Conservation (phyloP, 257 asterid species). For the Rauvolfia tetraphylla region DNA sequence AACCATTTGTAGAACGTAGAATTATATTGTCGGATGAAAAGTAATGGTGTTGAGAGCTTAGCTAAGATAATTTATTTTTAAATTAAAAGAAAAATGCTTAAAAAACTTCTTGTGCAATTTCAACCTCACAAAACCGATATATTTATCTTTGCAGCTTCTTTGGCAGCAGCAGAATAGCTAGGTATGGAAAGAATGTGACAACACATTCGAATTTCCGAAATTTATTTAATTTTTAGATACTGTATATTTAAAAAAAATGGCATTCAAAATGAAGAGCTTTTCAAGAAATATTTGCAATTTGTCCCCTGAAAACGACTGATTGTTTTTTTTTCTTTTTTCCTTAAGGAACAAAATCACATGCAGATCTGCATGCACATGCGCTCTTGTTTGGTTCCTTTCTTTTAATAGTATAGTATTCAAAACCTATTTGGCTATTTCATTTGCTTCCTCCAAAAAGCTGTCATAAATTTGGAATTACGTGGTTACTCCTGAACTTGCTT, state of each 20-base stretch:
- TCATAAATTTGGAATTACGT: background rate
- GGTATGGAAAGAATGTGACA: background rate
- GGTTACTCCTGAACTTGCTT: background rate
- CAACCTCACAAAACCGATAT: background rate
- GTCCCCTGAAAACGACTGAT: background rate
- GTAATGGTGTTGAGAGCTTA: too few relatives aligned
- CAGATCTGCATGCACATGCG: background rate
- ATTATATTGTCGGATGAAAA: too few relatives aligned
- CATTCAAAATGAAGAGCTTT: background rate
- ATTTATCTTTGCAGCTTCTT: background rate
- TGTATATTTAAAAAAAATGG: too few relatives aligned
- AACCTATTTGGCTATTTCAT: background rate
- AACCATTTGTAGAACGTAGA: too few relatives aligned
- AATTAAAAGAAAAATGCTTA: too few relatives aligned
- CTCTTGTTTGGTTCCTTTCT: slow-evolving; percentile 7
- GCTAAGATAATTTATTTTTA: too few relatives aligned
- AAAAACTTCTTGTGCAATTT: background rate
- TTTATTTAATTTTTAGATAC: background rate
- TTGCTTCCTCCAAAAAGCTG: background rate
- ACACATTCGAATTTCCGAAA: background rate
- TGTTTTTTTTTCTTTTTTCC: background rate
- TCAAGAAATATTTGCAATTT: background rate
- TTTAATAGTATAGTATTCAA: background rate
- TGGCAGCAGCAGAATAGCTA: background rate
- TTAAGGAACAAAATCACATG: slow-evolving; percentile 9